Percentiles rank a stretch among this genome's conserved stretches.
These are phyloP conservation scores for Stipa capillata DNA, from an alignment of 176 grass and related monocot genomes.

Conservation along the genomic window DNA sequence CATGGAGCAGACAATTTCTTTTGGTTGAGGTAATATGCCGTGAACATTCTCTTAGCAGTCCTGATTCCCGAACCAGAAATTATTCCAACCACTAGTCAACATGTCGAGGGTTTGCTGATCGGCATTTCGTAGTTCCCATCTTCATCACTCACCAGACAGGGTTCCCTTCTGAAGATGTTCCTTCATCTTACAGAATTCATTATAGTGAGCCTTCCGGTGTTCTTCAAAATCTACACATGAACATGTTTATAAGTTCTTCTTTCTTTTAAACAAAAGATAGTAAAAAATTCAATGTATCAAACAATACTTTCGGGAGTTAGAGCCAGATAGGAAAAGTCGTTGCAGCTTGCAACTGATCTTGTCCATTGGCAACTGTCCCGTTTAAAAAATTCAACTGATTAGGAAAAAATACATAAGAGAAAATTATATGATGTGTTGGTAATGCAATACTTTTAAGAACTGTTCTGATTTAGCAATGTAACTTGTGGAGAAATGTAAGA, in stretches of 20 bases:
- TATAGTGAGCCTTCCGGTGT: constrained; percentile 65
- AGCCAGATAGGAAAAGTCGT: background rate
- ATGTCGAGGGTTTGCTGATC: background rate
- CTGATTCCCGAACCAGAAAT: background rate
- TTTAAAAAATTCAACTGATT: background rate
- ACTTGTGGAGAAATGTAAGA: constrained; percentile 19
- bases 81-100: background rate
- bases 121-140: background rate
- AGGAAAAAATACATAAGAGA: background rate
- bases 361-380: background rate
- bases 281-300: background rate
- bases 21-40: too few relatives aligned
- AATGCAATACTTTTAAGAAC: constrained; percentile 26
- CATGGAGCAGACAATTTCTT: too few relatives aligned
- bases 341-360: background rate
- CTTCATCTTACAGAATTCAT: constrained; percentile 79
- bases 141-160: constrained; percentile 33
- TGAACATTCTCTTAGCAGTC: too few relatives aligned
- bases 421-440: background rate
- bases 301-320: background rate
- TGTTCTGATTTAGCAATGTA: constrained; percentile 24
- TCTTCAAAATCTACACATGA: constrained; percentile 53
- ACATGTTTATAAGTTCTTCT: constrained; percentile 11
- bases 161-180: constrained; percentile 47
- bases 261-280: background rate